phyloP scores from a whole-genome alignment of 2,329 filamentous ascomycete genomes.

The Incumbomyces lentus region DNA sequence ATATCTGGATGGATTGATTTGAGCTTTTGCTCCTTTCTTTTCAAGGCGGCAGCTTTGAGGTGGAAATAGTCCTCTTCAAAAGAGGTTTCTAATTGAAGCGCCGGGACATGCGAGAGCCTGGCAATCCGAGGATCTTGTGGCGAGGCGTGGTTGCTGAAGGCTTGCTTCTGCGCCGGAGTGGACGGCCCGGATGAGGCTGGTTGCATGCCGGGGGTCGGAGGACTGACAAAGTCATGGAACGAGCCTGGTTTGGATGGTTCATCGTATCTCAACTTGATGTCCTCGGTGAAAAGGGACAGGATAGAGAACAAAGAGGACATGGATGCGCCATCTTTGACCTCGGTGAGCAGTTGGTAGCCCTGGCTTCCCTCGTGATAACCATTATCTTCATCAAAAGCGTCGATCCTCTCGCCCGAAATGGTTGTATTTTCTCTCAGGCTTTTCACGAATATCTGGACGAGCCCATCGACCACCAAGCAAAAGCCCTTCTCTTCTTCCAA shows the following conservation, averaged over 20 bases:
- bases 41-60: conserved; percentile 26
- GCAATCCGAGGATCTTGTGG: conserved; percentile 15
- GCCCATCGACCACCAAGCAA: conserved; percentile 88
- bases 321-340: conserved; percentile 93
- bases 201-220: conserved; percentile 30
- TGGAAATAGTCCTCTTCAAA: conserved; percentile 24
- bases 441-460: conserved; percentile 97
- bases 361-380: conserved; percentile 55
- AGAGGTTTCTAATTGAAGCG: conserved; percentile 56
- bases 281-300: conserved; percentile 91
- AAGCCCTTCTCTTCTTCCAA: conserved; percentile 97
- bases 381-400: conserved; percentile 60
- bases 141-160: not conserved
- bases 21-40: conserved; percentile 25
- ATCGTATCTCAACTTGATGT: conserved; percentile 66
- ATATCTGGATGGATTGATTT: conserved; percentile 92
- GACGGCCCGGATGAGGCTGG: conserved; percentile 30
- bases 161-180: conserved; percentile 10
- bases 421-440: conserved; percentile 49
- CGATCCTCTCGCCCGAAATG: conserved; percentile 27
- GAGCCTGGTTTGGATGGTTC: conserved; percentile 31
- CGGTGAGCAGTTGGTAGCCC: conserved; percentile 87
- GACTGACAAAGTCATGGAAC: conserved; percentile 26
- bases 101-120: conserved; percentile 55
- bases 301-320: conserved; percentile 99